Evolutionary conservation across 768 basidiomycete genomes (phyloP), one percentile per base, ranked within the genome.

Genomic region (Saitozyma sp.): DNA sequence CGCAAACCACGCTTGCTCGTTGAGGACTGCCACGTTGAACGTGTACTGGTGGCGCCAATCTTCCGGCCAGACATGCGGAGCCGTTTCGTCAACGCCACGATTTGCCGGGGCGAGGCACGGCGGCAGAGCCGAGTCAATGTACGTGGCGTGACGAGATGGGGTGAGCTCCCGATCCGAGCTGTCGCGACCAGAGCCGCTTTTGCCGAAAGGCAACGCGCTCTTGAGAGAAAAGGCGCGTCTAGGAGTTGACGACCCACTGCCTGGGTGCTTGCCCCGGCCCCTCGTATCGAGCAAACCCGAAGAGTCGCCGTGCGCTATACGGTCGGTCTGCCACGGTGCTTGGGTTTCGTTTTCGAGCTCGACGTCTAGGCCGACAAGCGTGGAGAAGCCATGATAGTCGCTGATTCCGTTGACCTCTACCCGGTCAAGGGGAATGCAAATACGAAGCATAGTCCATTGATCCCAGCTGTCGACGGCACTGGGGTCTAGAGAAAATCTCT

Each of bases 371-470:
- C 69, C 68, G 17, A 77, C 61, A 14, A 79, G 59, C 2, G 73
- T 74, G 6, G 75, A 72, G 45, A 78, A 78, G 11, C 64, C 65
- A 56, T 78, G 78, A 58, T 79, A 80, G 42, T 76, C 73, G n/a
- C 64, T 64, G 38, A 69, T 63, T 7, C 70, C 76, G 3, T 66
- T 52, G 50, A 75, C 54, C 2, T 29, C 54, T 17, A 78, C 67
- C 5, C 77, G 68, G 53, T 77, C 73, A 14, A 80, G 68, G 1
- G 79, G 79, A 0, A 80, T 39, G 39, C 72, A 77, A 43, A 68
- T 66, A 11, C 75, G 61, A 52, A 80, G 61, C 64, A 69, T 74
- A n/a, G 75, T 66, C 79, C 79, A 80, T 29, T 29, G 29, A 29
- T 29, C 29, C 29, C 29, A 29, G 1, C 71, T 70, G 20, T 77